phyloP scores from a whole-genome alignment of 441 rosid genomes.

The Pelargonium australe region DNA sequence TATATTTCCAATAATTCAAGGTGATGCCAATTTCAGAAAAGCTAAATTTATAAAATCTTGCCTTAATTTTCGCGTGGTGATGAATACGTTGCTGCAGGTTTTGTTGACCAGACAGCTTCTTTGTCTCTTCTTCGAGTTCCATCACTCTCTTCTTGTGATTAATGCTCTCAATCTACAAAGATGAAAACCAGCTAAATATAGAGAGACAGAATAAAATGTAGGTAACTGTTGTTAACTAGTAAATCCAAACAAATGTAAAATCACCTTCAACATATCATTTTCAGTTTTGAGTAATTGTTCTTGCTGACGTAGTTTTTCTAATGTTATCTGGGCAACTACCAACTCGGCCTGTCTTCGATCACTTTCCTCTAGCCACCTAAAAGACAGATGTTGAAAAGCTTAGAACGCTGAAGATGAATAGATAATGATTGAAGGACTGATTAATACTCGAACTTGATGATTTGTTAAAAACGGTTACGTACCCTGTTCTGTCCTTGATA shows the following conservation, averaged over 20 bases:
- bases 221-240: not conserved
- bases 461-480: conserved; percentile 26
- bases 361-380: conserved; percentile 87
- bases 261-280: conserved; percentile 77
- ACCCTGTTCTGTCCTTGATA: conserved; percentile 77
- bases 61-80: conserved; percentile 95
- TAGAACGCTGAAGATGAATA: not conserved
- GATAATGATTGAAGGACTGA: conserved; percentile 7
- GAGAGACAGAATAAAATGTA: conserved; percentile 9
- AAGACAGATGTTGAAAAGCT: conserved; percentile 16
- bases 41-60: conserved; percentile 27
- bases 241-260: not conserved
- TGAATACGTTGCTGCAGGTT: conserved; percentile 89
- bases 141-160: conserved; percentile 54
- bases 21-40: not conserved
- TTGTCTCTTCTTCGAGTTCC: conserved; percentile 82
- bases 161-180: conserved; percentile 54
- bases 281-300: conserved; percentile 68
- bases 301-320: conserved; percentile 71
- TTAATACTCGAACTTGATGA: not conserved
- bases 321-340: conserved; percentile 57
- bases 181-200: conserved; percentile 6
- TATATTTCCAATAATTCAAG: not conserved
- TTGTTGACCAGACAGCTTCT: conserved; percentile 80
- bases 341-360: conserved; percentile 74